Percentiles rank a stretch among this genome's conserved stretches.
Evolutionary conservation across 495 filamentous ascomycete genomes (phyloP).

Genomic region (Aspergillus egyptiacus): DNA sequence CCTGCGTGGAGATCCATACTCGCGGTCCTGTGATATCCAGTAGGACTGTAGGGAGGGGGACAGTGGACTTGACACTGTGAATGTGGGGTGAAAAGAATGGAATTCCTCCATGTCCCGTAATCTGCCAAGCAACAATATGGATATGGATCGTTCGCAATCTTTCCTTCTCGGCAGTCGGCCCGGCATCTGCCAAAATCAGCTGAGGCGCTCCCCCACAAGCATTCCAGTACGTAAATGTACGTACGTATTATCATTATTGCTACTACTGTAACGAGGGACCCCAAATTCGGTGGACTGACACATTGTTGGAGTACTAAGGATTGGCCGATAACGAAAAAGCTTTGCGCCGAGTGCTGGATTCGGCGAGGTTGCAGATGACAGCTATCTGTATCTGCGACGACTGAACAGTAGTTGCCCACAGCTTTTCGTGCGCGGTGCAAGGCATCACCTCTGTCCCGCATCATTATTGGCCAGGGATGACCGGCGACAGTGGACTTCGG

Average conservation of each 20-base stretch:
- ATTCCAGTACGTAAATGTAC: too few relatives aligned
- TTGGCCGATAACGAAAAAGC: background rate
- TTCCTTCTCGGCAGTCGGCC: slow-evolving; percentile 15
- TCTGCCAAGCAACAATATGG: too few relatives aligned
- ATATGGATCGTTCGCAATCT: background rate
- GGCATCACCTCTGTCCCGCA: slow-evolving; percentile 1
- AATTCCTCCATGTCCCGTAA: too few relatives aligned
- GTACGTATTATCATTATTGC: too few relatives aligned
- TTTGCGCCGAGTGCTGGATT: background rate
- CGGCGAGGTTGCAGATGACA: background rate
- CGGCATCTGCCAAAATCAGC: slow-evolving; percentile 12
- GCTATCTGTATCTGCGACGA: background rate
- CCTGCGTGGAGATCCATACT: slow-evolving; percentile 19
- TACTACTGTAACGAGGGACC: too few relatives aligned
- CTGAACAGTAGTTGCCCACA: background rate
- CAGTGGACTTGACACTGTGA: background rate
- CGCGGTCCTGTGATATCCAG: slow-evolving; percentile 14
- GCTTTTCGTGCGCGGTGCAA: background rate
- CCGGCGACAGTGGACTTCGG: too few relatives aligned
- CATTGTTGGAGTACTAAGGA: too few relatives aligned
- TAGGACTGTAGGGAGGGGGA: slow-evolving; percentile 7
- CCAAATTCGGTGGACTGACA: too few relatives aligned
- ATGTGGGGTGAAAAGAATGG: slow-evolving; percentile 15
- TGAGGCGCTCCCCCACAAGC: slow-evolving; percentile 11
- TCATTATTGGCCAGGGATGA: background rate